A percentile compares a stretch with the other conserved stretches of the same genome.
phyloP scores from a whole-genome alignment of 2,329 filamentous ascomycete genomes.

The Rutstroemia sp. region DNA sequence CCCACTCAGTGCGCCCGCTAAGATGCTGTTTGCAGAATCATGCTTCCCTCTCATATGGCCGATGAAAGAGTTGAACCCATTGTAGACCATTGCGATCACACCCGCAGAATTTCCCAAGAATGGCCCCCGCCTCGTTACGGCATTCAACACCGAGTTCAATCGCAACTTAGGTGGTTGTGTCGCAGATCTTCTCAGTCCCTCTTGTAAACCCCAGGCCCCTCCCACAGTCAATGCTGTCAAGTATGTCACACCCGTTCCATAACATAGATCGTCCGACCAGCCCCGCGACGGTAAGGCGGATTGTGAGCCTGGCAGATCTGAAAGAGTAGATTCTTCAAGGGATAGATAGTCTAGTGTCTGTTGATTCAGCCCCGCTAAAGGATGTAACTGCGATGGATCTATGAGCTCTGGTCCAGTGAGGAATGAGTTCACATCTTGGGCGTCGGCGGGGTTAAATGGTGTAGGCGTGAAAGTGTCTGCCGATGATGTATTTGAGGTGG shows the following conservation, averaged over 20 bases:
- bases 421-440: slow-evolving; percentile 80
- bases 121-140: slow-evolving; percentile 83
- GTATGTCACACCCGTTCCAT: slow-evolving; percentile 93
- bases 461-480: slow-evolving; percentile 42
- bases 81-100: slow-evolving; percentile 94
- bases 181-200: slow-evolving; percentile 76
- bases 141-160: slow-evolving; percentile 90
- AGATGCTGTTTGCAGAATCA: slow-evolving; percentile 81
- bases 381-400: slow-evolving; percentile 85
- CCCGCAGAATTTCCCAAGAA: slow-evolving; percentile 95
- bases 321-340: slow-evolving; percentile 85
- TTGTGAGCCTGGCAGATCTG: slow-evolving; percentile 75
- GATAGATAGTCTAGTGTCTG: slow-evolving; percentile 91
- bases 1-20: slow-evolving; percentile 79
- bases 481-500: slow-evolving; percentile 14
- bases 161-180: slow-evolving; percentile 79
- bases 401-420: slow-evolving; percentile 68
- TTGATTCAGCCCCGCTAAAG: slow-evolving; percentile 85
- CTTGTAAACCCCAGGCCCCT: slow-evolving; percentile 85
- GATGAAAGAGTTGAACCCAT: slow-evolving; percentile 80
- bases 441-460: slow-evolving; percentile 63
- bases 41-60: slow-evolving; percentile 77
- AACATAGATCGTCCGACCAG: slow-evolving; percentile 97
- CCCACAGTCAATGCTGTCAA: slow-evolving; percentile 78
- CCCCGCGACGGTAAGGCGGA: slow-evolving; percentile 89